Conservation (phyloP, 2,329 filamentous ascomycete genomes). For the Mycocentrospora acerina region DNA sequence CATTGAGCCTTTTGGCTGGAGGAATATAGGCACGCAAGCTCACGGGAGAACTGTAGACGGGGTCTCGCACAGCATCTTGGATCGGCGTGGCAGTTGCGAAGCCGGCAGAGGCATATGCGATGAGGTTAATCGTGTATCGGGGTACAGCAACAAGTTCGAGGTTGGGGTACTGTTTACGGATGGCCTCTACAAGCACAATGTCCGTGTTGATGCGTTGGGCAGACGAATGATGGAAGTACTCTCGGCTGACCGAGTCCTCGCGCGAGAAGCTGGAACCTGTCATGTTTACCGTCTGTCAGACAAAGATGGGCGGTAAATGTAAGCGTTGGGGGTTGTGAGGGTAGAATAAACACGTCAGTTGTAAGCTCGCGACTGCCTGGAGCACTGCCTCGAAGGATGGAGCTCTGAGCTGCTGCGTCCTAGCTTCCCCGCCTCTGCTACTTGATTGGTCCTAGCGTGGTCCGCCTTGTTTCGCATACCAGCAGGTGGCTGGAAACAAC, state of each 20-base stretch:
- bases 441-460: too few species aligned
- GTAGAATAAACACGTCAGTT: background rate
- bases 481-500: too few species aligned
- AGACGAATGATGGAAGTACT: slow-evolving; percentile 49
- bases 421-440: too few species aligned
- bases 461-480: too few species aligned
- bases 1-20: slow-evolving; percentile 42
- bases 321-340: background rate
- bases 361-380: slow-evolving; percentile 6
- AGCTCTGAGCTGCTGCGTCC: too few species aligned
- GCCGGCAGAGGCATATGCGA: slow-evolving; percentile 47
- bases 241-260: slow-evolving; percentile 41
- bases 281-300: slow-evolving; percentile 16
- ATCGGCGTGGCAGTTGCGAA: slow-evolving; percentile 44
- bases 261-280: slow-evolving; percentile 28
- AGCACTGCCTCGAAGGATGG: slow-evolving; percentile 6
- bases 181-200: slow-evolving; percentile 45
- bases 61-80: slow-evolving; percentile 44
- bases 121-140: slow-evolving; percentile 36
- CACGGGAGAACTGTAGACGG: slow-evolving; percentile 34
- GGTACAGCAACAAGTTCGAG: slow-evolving; percentile 48
- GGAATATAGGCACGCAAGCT: slow-evolving; percentile 44
- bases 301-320: slow-evolving; percentile 2
- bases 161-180: slow-evolving; percentile 49
- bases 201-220: slow-evolving; percentile 48